Percentiles rank a stretch among this genome's conserved stretches.
Evolutionary conservation across 2,329 filamentous ascomycete genomes (phyloP).

Genomic region (Bipolaris cookei): DNA sequence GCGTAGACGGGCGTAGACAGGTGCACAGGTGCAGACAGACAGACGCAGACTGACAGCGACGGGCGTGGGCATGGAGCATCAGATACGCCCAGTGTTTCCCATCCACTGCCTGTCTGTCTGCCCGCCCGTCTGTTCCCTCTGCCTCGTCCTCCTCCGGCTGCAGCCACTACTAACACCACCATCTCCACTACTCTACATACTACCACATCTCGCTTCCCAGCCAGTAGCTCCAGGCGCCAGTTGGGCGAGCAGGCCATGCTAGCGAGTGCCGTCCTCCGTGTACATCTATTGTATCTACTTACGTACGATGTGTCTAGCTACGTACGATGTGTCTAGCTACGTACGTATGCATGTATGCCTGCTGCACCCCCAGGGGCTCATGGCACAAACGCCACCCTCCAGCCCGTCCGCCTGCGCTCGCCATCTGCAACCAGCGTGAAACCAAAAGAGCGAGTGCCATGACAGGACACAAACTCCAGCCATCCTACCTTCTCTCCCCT

Average conservation of each 20-base stretch:
- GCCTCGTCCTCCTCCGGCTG: neutral
- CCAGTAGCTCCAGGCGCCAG: conserved; percentile 7
- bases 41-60: too few species aligned
- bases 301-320: too few species aligned
- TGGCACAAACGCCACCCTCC: neutral
- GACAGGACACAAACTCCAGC: neutral
- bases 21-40: too few species aligned
- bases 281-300: too few species aligned
- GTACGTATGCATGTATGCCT: neutral
- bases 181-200: neutral
- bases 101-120: too few species aligned
- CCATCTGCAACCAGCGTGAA: neutral
- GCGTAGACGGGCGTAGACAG: too few species aligned
- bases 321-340: neutral
- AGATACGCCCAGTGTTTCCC: too few species aligned
- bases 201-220: conserved; percentile 13
- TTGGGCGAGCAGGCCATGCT: neutral
- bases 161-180: neutral
- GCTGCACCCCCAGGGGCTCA: neutral
- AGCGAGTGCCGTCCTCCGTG: too few species aligned
- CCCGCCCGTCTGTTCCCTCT: too few species aligned
- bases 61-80: too few species aligned
- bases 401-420: neutral
- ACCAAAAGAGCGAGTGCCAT: neutral
- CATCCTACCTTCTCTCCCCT: neutral